These are phyloP conservation scores for Extremus antarcticus DNA, from an alignment of 495 filamentous ascomycete genomes.

Conservation along the genomic window DNA sequence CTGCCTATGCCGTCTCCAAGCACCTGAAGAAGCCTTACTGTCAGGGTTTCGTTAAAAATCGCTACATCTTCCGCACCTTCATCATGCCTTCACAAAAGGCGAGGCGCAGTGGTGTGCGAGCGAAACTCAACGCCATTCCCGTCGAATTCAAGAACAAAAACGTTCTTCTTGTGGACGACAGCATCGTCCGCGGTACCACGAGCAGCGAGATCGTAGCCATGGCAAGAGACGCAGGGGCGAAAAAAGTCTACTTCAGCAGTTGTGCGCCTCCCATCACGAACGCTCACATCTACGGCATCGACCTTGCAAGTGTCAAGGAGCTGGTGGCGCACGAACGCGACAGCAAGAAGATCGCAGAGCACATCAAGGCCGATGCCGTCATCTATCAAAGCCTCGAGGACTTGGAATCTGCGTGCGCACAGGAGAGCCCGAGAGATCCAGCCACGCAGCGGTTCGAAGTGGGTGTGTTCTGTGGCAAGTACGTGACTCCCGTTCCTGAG, in stretches of 20 bases:
- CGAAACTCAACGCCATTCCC: slow-evolving; percentile 75
- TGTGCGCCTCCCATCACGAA: slow-evolving; percentile 80
- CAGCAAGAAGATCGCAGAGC: slow-evolving; percentile 54
- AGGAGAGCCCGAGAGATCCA: slow-evolving; percentile 47
- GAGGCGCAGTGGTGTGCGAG: slow-evolving; percentile 65
- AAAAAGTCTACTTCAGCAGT: slow-evolving; percentile 80
- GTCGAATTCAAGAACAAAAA: slow-evolving; percentile 77
- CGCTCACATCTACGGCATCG: slow-evolving; percentile 78
- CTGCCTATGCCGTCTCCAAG: slow-evolving; percentile 69
- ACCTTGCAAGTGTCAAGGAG: slow-evolving; percentile 71
- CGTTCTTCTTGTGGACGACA: slow-evolving; percentile 84
- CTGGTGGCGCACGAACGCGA: slow-evolving; percentile 74
- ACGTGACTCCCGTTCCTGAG: slow-evolving; percentile 72
- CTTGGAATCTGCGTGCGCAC: slow-evolving; percentile 67
- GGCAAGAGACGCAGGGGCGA: slow-evolving; percentile 83
- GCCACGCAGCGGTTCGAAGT: slow-evolving; percentile 65
- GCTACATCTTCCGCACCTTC: slow-evolving; percentile 92
- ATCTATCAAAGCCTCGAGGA: slow-evolving; percentile 85
- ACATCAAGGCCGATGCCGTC: slow-evolving; percentile 84
- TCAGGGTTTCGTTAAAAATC: slow-evolving; percentile 86
- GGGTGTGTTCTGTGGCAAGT: slow-evolving; percentile 91
- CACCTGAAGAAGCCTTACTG: slow-evolving; percentile 69
- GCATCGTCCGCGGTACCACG: slow-evolving; percentile 87
- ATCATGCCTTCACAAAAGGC: slow-evolving; percentile 86
- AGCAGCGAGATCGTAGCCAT: slow-evolving; percentile 85